These are phyloP conservation scores for Nyctanthes arbortristis DNA, from an alignment of 257 asterid species.

Conservation along the genomic window DNA sequence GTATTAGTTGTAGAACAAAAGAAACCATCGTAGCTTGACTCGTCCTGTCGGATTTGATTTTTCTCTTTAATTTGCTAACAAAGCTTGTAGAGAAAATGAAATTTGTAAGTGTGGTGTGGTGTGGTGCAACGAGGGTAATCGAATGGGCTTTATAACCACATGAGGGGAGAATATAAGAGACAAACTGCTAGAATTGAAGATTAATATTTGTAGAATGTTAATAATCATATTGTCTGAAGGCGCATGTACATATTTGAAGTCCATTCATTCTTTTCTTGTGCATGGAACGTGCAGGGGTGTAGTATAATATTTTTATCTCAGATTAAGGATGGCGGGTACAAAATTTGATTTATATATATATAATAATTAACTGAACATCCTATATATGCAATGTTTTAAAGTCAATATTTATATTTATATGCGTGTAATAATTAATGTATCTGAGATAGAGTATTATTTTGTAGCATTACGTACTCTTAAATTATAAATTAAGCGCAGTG, in stretches of 20 bases:
- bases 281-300: neutral
- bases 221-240: neutral
- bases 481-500: no score
- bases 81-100: neutral
- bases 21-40: neutral
- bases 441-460: no score
- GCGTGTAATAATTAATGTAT: no score
- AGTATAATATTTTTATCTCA: no score
- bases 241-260: neutral
- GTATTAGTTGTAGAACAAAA: neutral
- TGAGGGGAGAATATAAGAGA: no score
- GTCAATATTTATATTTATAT: no score
- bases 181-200: neutral
- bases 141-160: neutral
- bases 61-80: neutral
- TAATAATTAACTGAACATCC: no score
- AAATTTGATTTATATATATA: no score
- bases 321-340: no score
- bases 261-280: no score
- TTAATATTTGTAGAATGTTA: neutral
- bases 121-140: constrained; percentile 17
- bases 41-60: neutral
- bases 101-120: constrained; percentile 6
- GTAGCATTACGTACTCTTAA: no score
- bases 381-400: no score